Percentiles rank a stretch among this genome's conserved stretches.
Conservation (phyloP, 306 rosid genomes). For the Lathyrus sativus region DNA sequence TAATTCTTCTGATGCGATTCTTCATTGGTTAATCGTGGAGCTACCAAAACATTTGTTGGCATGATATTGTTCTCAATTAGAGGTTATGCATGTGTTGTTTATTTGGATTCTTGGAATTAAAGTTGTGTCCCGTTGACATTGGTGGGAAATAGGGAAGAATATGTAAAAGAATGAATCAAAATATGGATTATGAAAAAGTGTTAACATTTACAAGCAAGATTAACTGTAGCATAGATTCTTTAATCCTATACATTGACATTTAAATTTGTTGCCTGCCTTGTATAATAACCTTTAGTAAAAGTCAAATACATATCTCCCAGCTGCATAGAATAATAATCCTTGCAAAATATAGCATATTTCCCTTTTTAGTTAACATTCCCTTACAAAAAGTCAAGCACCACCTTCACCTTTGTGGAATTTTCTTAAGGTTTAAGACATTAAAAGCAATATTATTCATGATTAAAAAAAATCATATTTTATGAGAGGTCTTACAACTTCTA, state of each 20-base stretch:
- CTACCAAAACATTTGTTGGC: background rate
- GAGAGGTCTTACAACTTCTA: too few relatives aligned
- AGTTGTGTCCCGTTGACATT: background rate
- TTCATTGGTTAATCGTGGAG: conserved; percentile 2
- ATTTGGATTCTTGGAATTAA: conserved; percentile 11
- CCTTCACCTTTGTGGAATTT: background rate
- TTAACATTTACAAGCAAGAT: too few relatives aligned
- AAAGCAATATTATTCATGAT: too few relatives aligned
- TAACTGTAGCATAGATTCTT: background rate
- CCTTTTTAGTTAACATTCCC: background rate
- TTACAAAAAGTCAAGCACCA: background rate
- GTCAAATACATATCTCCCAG: background rate
- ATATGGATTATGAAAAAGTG: background rate
- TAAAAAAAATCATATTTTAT: too few relatives aligned
- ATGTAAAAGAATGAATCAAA: background rate
- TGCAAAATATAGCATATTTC: background rate
- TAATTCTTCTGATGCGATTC: conserved; percentile 6
- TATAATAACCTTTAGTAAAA: background rate
- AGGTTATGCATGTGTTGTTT: background rate
- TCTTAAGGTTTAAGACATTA: background rate
- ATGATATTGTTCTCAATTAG: background rate
- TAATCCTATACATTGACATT: too few relatives aligned
- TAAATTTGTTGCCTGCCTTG: background rate
- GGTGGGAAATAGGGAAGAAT: conserved; percentile 5
- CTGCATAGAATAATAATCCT: background rate